Conservation (phyloP, 352 stramenopile species). For the Phytopythium kandeliae region DNA sequence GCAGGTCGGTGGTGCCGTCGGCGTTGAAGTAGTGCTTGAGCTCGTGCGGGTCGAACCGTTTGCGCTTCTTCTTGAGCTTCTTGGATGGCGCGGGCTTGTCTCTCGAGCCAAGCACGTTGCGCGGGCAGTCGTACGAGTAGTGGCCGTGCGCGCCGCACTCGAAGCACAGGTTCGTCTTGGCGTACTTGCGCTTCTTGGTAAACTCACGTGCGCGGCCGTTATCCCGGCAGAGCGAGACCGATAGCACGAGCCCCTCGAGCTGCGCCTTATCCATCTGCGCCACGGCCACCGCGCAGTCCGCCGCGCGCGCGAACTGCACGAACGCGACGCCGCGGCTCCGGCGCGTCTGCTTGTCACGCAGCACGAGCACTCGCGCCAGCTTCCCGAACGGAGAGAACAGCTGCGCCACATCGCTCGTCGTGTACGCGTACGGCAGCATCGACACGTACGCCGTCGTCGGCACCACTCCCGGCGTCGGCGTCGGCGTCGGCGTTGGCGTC, state of each 20-base stretch:
- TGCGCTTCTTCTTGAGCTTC: constrained; percentile 51
- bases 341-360: constrained; percentile 70
- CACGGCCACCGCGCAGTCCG: constrained; percentile 53
- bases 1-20: constrained; percentile 47
- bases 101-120: constrained; percentile 70
- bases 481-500: neutral
- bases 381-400: constrained; percentile 66
- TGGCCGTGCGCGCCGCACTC: constrained; percentile 76
- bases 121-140: constrained; percentile 80
- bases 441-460: constrained; percentile 76
- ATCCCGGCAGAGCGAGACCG: constrained; percentile 63
- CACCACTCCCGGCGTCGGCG: constrained; percentile 8
- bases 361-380: constrained; percentile 53
- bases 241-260: constrained; percentile 61
- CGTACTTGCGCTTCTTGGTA: constrained; percentile 74
- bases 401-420: constrained; percentile 53
- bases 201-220: constrained; percentile 81
- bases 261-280: constrained; percentile 45
- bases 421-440: constrained; percentile 74
- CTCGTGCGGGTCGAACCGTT: constrained; percentile 53
- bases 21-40: constrained; percentile 66
- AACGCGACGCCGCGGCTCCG: constrained; percentile 77
- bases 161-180: constrained; percentile 64
- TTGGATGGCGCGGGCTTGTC: constrained; percentile 46
- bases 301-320: constrained; percentile 73